phyloP scores from a whole-genome alignment of 306 rosid species.

The Cyclanthera cordifolia region DNA sequence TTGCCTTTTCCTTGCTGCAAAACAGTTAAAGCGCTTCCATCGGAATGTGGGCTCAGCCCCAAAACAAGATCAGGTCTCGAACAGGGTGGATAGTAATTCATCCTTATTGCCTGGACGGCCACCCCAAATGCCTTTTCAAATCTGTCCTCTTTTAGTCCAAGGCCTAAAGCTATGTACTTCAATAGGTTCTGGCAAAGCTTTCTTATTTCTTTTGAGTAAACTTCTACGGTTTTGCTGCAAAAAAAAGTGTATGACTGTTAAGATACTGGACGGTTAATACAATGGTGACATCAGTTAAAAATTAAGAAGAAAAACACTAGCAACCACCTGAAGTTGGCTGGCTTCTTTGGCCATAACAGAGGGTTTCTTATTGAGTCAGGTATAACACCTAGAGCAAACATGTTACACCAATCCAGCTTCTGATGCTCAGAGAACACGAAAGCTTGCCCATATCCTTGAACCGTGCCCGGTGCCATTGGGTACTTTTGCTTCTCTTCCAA shows the following conservation, averaged over 20 bases:
- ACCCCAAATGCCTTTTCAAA: constrained; percentile 64
- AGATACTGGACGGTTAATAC: not conserved
- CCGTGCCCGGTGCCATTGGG: constrained; percentile 75
- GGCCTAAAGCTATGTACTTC: constrained; percentile 52
- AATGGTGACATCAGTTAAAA: not conserved
- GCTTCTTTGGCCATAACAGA: constrained; percentile 71
- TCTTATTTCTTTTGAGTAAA: constrained; percentile 55
- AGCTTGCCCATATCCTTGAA: constrained; percentile 96
- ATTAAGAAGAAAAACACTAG: not conserved
- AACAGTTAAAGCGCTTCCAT: constrained; percentile 94
- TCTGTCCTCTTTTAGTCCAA: constrained; percentile 37
- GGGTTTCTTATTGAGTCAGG: constrained; percentile 53
- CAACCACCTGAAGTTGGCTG: constrained; percentile 53
- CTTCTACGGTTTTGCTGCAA: constrained; percentile 65
- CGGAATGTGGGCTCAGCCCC: constrained; percentile 96
- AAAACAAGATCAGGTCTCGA: constrained; percentile 93
- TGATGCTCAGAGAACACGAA: constrained; percentile 95
- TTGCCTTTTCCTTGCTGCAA: constrained; percentile 75
- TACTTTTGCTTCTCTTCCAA: constrained; percentile 76
- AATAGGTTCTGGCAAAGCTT: constrained; percentile 53
- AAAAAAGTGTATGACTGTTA: not conserved
- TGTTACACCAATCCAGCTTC: constrained; percentile 93
- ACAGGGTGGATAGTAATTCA: constrained; percentile 94
- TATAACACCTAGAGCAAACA: constrained; percentile 87
- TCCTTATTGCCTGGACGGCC: constrained; percentile 89